Percentiles rank a stretch among this genome's conserved stretches.
These are phyloP conservation scores for Clavispora asparagi DNA, from an alignment of 805 yeast genomes.

Conservation along the genomic window DNA sequence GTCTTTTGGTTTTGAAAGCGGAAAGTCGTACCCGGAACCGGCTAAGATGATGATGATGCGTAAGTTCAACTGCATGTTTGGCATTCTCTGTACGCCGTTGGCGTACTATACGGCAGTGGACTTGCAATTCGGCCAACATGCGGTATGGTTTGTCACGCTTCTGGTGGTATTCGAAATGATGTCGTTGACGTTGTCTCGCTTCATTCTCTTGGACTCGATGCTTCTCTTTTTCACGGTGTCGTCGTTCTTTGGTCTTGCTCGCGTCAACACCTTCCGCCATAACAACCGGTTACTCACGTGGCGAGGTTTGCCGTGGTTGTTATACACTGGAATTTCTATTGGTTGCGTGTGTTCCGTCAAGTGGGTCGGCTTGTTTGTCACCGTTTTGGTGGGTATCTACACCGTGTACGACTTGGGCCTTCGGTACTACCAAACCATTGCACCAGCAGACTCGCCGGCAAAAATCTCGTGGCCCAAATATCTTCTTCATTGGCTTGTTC, in stretches of 20 bases:
- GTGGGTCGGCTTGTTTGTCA: slow-evolving; percentile 78
- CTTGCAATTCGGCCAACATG: slow-evolving; percentile 21
- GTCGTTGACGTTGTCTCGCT: slow-evolving; percentile 65
- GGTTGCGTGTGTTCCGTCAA: slow-evolving; percentile 84
- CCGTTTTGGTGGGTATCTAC: slow-evolving; percentile 56
- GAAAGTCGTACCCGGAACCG: slow-evolving; percentile 56
- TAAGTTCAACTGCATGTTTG: slow-evolving; percentile 62
- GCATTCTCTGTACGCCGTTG: slow-evolving; percentile 61
- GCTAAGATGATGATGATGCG: slow-evolving; percentile 64
- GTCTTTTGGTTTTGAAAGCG: slow-evolving; percentile 68
- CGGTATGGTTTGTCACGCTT: slow-evolving; percentile 57
- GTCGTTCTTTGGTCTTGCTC: slow-evolving; percentile 32
- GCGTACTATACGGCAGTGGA: slow-evolving; percentile 48
- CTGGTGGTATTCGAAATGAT: slow-evolving; percentile 65
- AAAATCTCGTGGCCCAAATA: slow-evolving; percentile 23
- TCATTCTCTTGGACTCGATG: slow-evolving; percentile 74
- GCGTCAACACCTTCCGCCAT: slow-evolving; percentile 45
- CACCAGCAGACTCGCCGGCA: slow-evolving; percentile 2
- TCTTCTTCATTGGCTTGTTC: slow-evolving; percentile 62
- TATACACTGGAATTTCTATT: slow-evolving; percentile 58
- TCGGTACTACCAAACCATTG: slow-evolving; percentile 32
- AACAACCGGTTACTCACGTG: slow-evolving; percentile 30
- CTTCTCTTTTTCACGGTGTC: slow-evolving; percentile 64
- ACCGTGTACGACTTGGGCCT: slow-evolving; percentile 48
- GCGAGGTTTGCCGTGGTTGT: slow-evolving; percentile 51